Evolutionary conservation across 2,329 filamentous ascomycete genomes (phyloP), one percentile per base, ranked within the genome.

Genomic region (Colletotrichum sidae): DNA sequence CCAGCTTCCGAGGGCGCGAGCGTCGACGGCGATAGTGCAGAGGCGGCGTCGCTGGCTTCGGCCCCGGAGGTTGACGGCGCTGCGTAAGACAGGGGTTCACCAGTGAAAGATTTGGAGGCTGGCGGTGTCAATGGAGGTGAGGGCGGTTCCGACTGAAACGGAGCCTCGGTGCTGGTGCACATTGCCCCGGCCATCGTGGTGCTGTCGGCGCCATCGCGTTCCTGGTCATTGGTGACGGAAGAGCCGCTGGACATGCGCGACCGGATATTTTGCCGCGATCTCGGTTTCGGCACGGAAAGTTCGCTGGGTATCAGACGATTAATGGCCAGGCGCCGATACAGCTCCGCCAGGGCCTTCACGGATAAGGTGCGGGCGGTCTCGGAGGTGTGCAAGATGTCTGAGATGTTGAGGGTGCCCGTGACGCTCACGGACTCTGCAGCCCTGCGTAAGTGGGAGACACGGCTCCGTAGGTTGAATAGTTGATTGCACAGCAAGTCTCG

Each of bases 271-370:
- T 69, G 69, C 37, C 64, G 71, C 17, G 60, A 55, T 38, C 41
- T 67, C 49, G 59, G 70, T 38, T 69, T 65, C n/a, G 72, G 71
- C 13, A 72, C 56, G 6, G 65, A 68, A 33, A 75, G 68, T 11
- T 70, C 68, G 47, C 67, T 70, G 12, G 78, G 77, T 2, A 78
- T 65, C 8, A 72, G 63, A 6, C 73, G 74, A 13, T 72, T 70
- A 11, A 70, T 65, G 6, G 76, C 76, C 9, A 78, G 60, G 8
- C 78, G 78, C 13, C 71, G 71, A 67, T 80, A 80, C 44, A 75
- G 75, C n/a, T 75, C 74, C 7, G 73, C 68, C 13, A 80, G 70
- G 6, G 78, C 77, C 12, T 71, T 69, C 8, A 80, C 55, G 33
- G 73, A 71, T 15, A 70, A 69, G 1, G 72, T 37, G 12, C 78